Percentiles rank a stretch among this genome's conserved stretches.
Evolutionary conservation across 495 filamentous ascomycete species (phyloP).

Genomic region (Penicillium steckii): DNA sequence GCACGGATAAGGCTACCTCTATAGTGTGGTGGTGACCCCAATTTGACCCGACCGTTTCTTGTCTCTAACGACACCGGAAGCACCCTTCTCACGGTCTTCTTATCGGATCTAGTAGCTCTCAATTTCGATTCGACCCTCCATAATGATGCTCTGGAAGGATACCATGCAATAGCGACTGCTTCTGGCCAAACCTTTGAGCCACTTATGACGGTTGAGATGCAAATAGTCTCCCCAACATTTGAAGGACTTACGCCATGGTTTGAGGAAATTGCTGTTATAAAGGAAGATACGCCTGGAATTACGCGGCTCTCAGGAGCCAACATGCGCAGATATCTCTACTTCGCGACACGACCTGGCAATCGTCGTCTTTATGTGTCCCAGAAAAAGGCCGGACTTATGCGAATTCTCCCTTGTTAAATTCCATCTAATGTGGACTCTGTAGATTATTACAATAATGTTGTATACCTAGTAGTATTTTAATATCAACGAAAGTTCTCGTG

Average conservation of each 20-base stretch:
- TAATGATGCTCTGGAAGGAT: too few species aligned
- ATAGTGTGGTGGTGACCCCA: neutral
- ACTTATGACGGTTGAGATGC: slow-evolving; percentile 1
- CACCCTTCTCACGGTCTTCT: neutral
- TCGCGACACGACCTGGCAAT: slow-evolving; percentile 5
- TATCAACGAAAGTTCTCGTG: too few species aligned
- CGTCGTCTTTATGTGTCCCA: neutral
- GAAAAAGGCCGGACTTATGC: slow-evolving; percentile 4
- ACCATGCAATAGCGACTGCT: too few species aligned
- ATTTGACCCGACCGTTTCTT: neutral
- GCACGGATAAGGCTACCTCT: too few species aligned
- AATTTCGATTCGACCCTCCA: too few species aligned
- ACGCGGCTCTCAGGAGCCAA: neutral
- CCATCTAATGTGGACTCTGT: too few species aligned
- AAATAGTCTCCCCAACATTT: neutral
- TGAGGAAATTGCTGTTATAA: neutral
- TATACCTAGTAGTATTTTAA: too few species aligned
- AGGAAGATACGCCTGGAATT: neutral
- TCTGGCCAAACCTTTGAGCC: too few species aligned
- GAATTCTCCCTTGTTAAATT: neutral
- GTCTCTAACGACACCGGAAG: slow-evolving; percentile 3
- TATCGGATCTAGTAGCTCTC: neutral
- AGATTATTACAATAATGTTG: too few species aligned
- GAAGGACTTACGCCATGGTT: slow-evolving; percentile 2
- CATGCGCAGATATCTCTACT: slow-evolving; percentile 2